Evolutionary conservation across 2,329 filamentous ascomycete genomes (phyloP), one percentile per base, ranked within the genome.

Genomic region (Penicillium sumatraense): DNA sequence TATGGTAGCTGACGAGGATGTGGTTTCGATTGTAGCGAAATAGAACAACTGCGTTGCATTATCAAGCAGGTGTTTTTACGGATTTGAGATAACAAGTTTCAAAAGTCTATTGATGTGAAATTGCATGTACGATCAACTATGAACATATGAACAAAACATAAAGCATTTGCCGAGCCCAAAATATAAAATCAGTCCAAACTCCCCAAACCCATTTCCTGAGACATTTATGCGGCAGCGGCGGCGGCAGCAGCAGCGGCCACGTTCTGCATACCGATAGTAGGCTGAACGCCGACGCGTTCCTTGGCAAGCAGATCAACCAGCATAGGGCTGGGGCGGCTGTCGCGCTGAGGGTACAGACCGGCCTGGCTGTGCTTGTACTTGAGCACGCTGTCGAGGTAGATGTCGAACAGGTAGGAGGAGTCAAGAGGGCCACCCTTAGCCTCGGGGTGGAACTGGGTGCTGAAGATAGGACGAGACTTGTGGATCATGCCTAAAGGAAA

Each of bases 401-500:
- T 91, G 78, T 99, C 95, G 71, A 99, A 99, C 57, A 99, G 84
- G 79, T 96, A 98, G 2, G 91, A 88, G 61, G 91, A 96, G 81
- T 99, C 95, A 78, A 96, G 89, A 51, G 95, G 95, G 51, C 95
- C 95, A 58, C 95, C 95, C 83, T 96, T 96, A 65, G 95, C 95
- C 80, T 99, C 95, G 14, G 95, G 95, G 74, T 99, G 95, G 87
- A 99, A 99, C 78, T 99, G 95, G 21, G 93, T 96, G 61, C 90
- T 93, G 84, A 99, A 98, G 74, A 99, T 99, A 60, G 95, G 95
- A 31, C 93, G 90, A 55, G 90, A 89, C 79, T 89, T 92, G 84
- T 99, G 95, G 74, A 97, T 92, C 86, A 99, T 91, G 56, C 65
- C 93, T 42, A 42, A 13, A 24, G 21, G 13, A 42, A 24, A n/a